Conservation (phyloP, 169 alveolate genomes). For the Prorocentrum cordatum region DNA sequence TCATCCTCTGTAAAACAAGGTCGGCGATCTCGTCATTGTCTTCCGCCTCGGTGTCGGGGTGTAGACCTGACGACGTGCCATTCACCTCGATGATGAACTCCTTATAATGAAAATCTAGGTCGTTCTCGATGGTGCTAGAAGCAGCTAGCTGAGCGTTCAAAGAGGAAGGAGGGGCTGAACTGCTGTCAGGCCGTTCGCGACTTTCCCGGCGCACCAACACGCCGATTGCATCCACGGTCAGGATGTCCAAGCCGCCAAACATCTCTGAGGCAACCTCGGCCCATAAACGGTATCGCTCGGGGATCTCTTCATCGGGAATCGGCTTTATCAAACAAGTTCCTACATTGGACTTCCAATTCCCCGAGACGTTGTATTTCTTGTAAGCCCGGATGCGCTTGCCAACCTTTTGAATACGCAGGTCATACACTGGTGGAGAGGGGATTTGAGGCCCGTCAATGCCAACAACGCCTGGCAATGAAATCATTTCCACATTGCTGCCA, state of each 20-base stretch:
- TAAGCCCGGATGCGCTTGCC: conserved; percentile 34
- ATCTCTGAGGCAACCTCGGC: conserved; percentile 5
- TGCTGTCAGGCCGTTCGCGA: neutral
- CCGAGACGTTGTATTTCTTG: neutral
- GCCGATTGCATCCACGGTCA: conserved; percentile 52
- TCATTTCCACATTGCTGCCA: no score
- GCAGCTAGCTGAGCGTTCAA: neutral
- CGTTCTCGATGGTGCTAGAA: neutral
- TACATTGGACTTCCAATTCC: conserved; percentile 53
- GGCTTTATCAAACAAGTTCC: neutral
- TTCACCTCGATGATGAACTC: conserved; percentile 7
- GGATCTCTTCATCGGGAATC: neutral
- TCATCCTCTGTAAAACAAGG: no score
- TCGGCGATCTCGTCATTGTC: no score
- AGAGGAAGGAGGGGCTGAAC: neutral
- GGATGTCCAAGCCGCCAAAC: conserved; percentile 6
- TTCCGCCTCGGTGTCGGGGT: conserved; percentile 30
- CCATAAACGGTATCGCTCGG: conserved; percentile 23
- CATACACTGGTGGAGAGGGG: no score
- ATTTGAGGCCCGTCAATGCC: no score
- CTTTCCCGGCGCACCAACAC: conserved; percentile 28
- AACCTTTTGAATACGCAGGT: conserved; percentile 42
- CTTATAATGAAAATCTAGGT: neutral
- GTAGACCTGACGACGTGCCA: conserved; percentile 47
- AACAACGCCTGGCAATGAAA: no score